Percentiles rank a stretch among this genome's conserved stretches.
Evolutionary conservation across 495 filamentous ascomycete species (phyloP).

Genomic region (Penicillium atrosanguineum): DNA sequence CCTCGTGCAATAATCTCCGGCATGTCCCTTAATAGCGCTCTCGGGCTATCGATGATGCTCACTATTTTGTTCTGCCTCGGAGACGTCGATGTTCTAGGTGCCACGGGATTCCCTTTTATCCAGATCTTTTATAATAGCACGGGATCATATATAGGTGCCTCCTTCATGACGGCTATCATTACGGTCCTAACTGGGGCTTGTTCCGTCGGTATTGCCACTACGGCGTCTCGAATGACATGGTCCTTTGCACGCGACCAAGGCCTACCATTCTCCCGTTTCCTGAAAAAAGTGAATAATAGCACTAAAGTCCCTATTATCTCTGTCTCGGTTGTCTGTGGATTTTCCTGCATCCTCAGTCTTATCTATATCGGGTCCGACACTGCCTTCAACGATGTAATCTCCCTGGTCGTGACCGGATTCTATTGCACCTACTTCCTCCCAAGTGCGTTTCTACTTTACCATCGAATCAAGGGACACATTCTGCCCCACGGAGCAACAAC

Average conservation of each 20-base stretch:
- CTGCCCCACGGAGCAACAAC: constrained; percentile 27
- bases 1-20: constrained; percentile 44
- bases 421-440: constrained; percentile 44
- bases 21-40: constrained; percentile 41
- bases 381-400: constrained; percentile 49
- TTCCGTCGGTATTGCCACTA: constrained; percentile 37
- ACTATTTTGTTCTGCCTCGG: constrained; percentile 45
- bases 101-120: constrained; percentile 48
- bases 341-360: constrained; percentile 43
- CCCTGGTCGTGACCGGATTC: constrained; percentile 38
- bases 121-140: constrained; percentile 38
- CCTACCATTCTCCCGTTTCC: constrained; percentile 38
- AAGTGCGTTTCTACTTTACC: constrained; percentile 38
- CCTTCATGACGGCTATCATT: constrained; percentile 31
- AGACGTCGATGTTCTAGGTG: constrained; percentile 32
- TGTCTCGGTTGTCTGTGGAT: constrained; percentile 32
- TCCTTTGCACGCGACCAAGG: constrained; percentile 52
- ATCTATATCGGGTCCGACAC: constrained; percentile 49
- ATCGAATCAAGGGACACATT: constrained; percentile 27
- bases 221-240: constrained; percentile 53
- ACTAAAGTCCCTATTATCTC: constrained; percentile 35
- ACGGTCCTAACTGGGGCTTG: constrained; percentile 33
- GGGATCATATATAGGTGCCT: constrained; percentile 16
- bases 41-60: constrained; percentile 43
- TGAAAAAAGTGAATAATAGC: constrained; percentile 29